Evolutionary conservation across 73 alveolate genomes (phyloP).

Genomic region (Stentor coeruleus): DNA sequence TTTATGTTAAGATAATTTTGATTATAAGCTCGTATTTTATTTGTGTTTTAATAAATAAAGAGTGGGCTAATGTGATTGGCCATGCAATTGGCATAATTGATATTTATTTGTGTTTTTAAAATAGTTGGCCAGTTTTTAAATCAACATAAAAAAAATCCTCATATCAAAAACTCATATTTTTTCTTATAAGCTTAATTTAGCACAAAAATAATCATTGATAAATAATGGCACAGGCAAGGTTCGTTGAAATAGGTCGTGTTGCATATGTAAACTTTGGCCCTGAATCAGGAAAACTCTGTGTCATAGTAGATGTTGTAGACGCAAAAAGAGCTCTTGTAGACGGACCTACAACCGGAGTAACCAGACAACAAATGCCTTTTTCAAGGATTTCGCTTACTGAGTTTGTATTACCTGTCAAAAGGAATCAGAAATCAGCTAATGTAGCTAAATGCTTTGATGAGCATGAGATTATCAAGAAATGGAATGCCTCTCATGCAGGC

Average conservation of each 20-base stretch:
- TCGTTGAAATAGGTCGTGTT: conserved; percentile 76
- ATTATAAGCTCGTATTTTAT: too few relatives aligned
- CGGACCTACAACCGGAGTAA: conserved; percentile 74
- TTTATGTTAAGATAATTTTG: too few relatives aligned
- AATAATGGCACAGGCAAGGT: conserved; percentile 32
- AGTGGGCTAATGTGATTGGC: too few relatives aligned
- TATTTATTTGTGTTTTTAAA: too few relatives aligned
- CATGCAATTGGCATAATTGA: too few relatives aligned
- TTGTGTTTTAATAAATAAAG: too few relatives aligned
- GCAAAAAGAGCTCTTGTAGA: conserved; percentile 68
- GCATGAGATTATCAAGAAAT: conserved; percentile 34
- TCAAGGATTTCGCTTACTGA: conserved; percentile 62
- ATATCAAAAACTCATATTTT: too few relatives aligned
- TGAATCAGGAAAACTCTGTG: conserved; percentile 59
- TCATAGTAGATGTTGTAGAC: conserved; percentile 71
- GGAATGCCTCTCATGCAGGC: conserved; percentile 51
- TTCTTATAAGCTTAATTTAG: too few relatives aligned
- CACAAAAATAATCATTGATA: too few relatives aligned
- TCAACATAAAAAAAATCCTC: too few relatives aligned
- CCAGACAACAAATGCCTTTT: conserved; percentile 68
- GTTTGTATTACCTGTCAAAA: conserved; percentile 48
- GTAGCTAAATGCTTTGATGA: conserved; percentile 32
- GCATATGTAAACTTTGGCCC: conserved; percentile 70
- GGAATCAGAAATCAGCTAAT: conserved; percentile 37
- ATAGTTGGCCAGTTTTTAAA: too few relatives aligned